Evolutionary conservation across 495 filamentous ascomycete species (phyloP), one percentile per base, ranked within the genome.

Genomic region (Echria macrotheca): DNA sequence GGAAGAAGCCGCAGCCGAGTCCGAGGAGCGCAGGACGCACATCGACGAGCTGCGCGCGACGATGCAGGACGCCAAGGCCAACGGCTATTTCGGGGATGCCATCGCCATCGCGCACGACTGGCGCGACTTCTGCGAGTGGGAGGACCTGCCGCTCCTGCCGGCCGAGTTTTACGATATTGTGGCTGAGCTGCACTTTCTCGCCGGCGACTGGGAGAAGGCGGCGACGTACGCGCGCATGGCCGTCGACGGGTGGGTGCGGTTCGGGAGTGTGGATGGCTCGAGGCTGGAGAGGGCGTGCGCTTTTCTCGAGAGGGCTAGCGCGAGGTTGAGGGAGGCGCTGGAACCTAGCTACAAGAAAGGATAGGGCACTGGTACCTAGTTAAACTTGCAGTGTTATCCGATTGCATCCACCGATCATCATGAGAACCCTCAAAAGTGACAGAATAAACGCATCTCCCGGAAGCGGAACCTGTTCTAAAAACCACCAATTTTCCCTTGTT

Each of bases 111-210:
- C 63, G 1, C 50, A 61, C 0, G 69, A 71, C 21, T 58, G 60
- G 41, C 51, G 65, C 0, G 32, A 61, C 33, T 50, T 70, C 12
- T 57, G 61, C 22, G 59, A 61, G 9, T 63, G 48, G 14, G 67
- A 71, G 40, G 62, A 54, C 0, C 36, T 69, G 1, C 50, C 57
- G 22, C 59, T 63, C 0, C 55, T 71, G 25, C 47, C 52, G 33
- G 47, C 66, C 0, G 69, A 70, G 28, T 65, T 64, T 29, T 63
- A 72, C 25, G 66, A 66, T 25, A 64, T 54, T 6, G 26, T 74
- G 45, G 66, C 66, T 2, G 59, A 66, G 8, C 36, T 72, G 18
- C 61, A 69, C 44, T 57, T 58, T 35, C 48, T 66, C 15, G 58
- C 60, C 11, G 60, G 55, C 8, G 67, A 70, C 33, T 48, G 46